phyloP scores from a whole-genome alignment of 179 eudicot genomes.

The Corrigiola litoralis region DNA sequence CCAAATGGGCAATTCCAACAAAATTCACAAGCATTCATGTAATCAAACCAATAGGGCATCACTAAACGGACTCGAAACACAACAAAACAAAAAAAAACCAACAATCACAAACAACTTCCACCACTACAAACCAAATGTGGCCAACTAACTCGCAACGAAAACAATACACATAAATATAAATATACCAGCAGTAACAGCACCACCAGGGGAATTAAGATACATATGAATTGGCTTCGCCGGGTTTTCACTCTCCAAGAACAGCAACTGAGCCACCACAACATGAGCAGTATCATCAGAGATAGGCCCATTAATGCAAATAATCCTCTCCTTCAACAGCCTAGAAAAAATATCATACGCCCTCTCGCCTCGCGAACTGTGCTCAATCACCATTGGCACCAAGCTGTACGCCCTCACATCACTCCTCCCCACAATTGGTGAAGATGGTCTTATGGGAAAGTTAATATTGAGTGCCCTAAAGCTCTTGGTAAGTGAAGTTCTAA shows the following conservation, averaged over 20 bases:
- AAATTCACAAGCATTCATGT: too few species aligned
- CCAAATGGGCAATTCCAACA: not conserved
- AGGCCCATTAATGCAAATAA: slow-evolving; percentile 87
- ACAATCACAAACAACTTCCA: not conserved
- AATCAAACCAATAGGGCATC: too few species aligned
- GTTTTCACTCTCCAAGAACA: slow-evolving; percentile 85
- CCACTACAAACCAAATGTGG: not conserved
- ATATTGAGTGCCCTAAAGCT: too few species aligned
- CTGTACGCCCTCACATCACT: slow-evolving; percentile 54
- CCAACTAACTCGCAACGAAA: too few species aligned
- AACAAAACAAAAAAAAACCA: not conserved
- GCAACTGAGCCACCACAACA: slow-evolving; percentile 91
- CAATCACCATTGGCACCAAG: slow-evolving; percentile 87
- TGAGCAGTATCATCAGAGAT: slow-evolving; percentile 83
- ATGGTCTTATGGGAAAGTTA: too few species aligned
- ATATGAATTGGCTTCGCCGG: slow-evolving; percentile 86
- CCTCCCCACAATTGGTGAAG: too few species aligned
- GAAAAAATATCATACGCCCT: slow-evolving; percentile 95
- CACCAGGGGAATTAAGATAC: slow-evolving; percentile 96
- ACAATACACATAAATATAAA: not conserved
- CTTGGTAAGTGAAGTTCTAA: too few species aligned
- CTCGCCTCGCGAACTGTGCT: slow-evolving; percentile 87
- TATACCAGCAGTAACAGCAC: slow-evolving; percentile 86
- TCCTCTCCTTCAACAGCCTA: slow-evolving; percentile 78
- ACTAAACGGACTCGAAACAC: too few species aligned